Evolutionary conservation across 495 filamentous ascomycete species (phyloP).

Genomic region (Penicillium nucicola): DNA sequence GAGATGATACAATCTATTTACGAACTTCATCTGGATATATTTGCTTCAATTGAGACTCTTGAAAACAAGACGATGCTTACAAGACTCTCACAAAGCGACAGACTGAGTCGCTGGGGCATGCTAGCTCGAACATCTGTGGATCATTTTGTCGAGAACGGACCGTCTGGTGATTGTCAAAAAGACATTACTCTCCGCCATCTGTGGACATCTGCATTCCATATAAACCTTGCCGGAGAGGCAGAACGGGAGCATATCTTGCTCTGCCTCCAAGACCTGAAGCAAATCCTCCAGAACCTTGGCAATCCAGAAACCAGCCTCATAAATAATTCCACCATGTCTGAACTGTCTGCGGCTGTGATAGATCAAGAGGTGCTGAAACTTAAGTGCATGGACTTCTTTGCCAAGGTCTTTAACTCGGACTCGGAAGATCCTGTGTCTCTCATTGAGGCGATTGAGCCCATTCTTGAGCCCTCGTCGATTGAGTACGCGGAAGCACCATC

Average conservation of each 20-base stretch:
- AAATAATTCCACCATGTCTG: constrained; percentile 86
- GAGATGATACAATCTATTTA: constrained; percentile 75
- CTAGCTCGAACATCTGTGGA: constrained; percentile 63
- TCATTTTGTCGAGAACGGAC: constrained; percentile 40
- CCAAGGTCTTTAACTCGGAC: constrained; percentile 69
- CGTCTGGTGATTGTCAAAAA: constrained; percentile 20
- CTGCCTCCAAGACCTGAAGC: constrained; percentile 73
- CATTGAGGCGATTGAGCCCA: constrained; percentile 89
- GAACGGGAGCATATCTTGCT: constrained; percentile 74
- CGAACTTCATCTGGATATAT: constrained; percentile 87
- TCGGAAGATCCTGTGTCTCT: constrained; percentile 70
- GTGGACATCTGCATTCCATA: constrained; percentile 78
- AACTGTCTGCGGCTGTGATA: constrained; percentile 74
- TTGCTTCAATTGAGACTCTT: constrained; percentile 70
- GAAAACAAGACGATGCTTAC: constrained; percentile 64
- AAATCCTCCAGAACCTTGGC: constrained; percentile 37
- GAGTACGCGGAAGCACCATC: constrained; percentile 23
- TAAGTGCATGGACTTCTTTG: constrained; percentile 94
- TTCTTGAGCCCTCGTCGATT: constrained; percentile 72
- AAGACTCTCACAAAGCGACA: constrained; percentile 60
- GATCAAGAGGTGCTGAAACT: constrained; percentile 88
- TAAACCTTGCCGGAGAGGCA: constrained; percentile 64
- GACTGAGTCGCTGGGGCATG: constrained; percentile 71
- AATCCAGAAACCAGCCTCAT: constrained; percentile 60
- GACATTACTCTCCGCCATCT: constrained; percentile 59